Conservation (phyloP, 208 protist species). For the Trypanosoma caninum region DNA sequence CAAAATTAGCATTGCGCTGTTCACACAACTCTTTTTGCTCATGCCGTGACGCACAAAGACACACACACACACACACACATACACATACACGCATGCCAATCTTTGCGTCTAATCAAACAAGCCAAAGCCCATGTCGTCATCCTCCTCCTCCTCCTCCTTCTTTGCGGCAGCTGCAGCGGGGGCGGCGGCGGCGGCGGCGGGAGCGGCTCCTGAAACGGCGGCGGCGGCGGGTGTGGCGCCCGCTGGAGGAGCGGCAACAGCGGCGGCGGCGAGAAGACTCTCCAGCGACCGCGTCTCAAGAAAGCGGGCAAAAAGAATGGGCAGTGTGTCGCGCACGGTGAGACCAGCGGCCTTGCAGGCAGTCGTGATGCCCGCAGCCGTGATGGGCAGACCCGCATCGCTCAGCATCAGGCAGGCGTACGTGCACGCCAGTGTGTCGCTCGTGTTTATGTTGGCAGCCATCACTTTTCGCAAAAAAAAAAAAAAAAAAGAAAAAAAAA, state of each 20-base stretch:
- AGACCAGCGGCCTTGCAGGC: slow-evolving; percentile 71
- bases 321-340: slow-evolving; percentile 61
- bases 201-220: slow-evolving; percentile 33
- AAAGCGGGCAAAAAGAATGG: slow-evolving; percentile 82
- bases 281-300: slow-evolving; percentile 80
- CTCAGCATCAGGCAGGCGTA: slow-evolving; percentile 78
- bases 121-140: slow-evolving; percentile 79
- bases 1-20: too few relatives aligned
- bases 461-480: slow-evolving; percentile 24
- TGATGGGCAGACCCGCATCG: slow-evolving; percentile 68
- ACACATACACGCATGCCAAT: neutral
- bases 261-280: slow-evolving; percentile 52
- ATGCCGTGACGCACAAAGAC: neutral
- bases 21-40: too few relatives aligned
- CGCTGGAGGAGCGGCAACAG: slow-evolving; percentile 40
- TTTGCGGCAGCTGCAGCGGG: slow-evolving; percentile 29
- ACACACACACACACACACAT: neutral
- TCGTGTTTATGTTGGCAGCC: slow-evolving; percentile 40
- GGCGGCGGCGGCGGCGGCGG: slow-evolving; percentile 32
- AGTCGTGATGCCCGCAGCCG: slow-evolving; percentile 68
- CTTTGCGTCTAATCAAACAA: slow-evolving; percentile 7
- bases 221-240: slow-evolving; percentile 34
- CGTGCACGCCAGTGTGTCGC: slow-evolving; percentile 77
- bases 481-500: neutral
- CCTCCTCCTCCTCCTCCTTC: slow-evolving; percentile 38